Conservation (phyloP, 2,329 filamentous ascomycete species). For the Ceratocystis ficicola region DNA sequence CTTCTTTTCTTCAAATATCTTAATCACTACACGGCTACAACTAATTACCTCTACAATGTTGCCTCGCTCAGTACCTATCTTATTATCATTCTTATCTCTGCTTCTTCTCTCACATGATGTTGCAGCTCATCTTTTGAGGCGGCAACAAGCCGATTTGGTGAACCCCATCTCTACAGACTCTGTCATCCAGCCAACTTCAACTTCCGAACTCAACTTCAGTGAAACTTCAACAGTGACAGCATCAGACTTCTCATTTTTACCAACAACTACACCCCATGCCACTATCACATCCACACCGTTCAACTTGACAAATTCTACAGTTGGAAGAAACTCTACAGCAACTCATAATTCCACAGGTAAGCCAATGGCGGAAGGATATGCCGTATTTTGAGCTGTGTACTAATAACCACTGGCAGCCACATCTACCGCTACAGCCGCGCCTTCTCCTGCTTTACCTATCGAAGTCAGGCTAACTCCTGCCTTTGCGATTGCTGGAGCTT, state of each 20-base stretch:
- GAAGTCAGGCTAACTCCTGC: slow-evolving; percentile 66
- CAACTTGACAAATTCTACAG: not conserved
- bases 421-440: slow-evolving; percentile 1
- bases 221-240: not conserved
- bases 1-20: not conserved
- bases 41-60: slow-evolving; percentile 12
- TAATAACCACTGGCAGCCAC: slow-evolving; percentile 2
- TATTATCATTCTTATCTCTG: slow-evolving; percentile 30
- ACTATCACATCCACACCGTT: not conserved
- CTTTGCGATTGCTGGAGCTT: slow-evolving; percentile 62
- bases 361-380: not conserved
- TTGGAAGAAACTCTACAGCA: not conserved
- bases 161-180: not conserved
- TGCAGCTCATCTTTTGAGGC: slow-evolving; percentile 29
- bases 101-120: slow-evolving; percentile 31
- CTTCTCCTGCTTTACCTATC: slow-evolving; percentile 40
- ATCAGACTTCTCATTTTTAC: not conserved
- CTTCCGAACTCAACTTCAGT: not conserved
- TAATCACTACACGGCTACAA: not conserved
- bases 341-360: not conserved
- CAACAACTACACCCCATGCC: not conserved
- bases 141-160: slow-evolving; percentile 28
- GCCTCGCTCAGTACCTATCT: slow-evolving; percentile 11
- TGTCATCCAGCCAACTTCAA: not conserved
- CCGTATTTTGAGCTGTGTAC: not conserved